Conservation (phyloP, 352 stramenopile genomes). For the Globisporangium spiculum region DNA sequence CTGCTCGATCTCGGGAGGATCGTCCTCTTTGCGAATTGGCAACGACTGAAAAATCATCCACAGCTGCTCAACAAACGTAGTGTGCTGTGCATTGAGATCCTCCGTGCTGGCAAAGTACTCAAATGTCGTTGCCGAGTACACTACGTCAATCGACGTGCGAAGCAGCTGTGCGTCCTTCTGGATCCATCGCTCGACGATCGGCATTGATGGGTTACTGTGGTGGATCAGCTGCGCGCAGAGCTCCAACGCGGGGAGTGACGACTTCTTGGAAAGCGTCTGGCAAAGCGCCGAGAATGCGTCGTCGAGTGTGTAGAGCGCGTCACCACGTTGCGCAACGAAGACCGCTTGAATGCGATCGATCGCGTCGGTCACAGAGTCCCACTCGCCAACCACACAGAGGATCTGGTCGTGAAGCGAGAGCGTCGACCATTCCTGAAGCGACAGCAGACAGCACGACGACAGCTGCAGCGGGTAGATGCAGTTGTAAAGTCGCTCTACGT, state of each 20-base stretch:
- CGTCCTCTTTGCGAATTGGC: constrained; percentile 56
- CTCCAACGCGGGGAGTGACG: constrained; percentile 33
- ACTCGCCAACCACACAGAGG: constrained; percentile 33
- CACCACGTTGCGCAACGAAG: constrained; percentile 41
- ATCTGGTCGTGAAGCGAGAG: constrained; percentile 65
- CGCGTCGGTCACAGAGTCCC: constrained; percentile 19
- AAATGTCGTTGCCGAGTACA: constrained; percentile 19
- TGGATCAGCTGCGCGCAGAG: constrained; percentile 58
- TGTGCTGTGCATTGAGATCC: constrained; percentile 15
- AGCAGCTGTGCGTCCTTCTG: constrained; percentile 53
- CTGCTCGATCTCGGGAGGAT: constrained; percentile 45
- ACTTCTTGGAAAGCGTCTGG: constrained; percentile 26
- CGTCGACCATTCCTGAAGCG: constrained; percentile 51
- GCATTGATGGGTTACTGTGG: constrained; percentile 57
- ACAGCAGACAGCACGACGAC: constrained; percentile 33
- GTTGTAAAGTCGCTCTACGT: constrained; percentile 59
- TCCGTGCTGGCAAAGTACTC: neutral
- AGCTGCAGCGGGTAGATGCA: constrained; percentile 51
- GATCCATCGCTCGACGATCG: constrained; percentile 45
- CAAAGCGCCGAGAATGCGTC: constrained; percentile 51
- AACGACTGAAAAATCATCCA: constrained; percentile 77
- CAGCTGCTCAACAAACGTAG: constrained; percentile 47
- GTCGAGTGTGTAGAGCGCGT: constrained; percentile 39
- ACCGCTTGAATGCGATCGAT: constrained; percentile 48
- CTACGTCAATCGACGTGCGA: constrained; percentile 53